Conservation (phyloP, 2,329 filamentous ascomycete species). For the Colletotrichum filicis region DNA sequence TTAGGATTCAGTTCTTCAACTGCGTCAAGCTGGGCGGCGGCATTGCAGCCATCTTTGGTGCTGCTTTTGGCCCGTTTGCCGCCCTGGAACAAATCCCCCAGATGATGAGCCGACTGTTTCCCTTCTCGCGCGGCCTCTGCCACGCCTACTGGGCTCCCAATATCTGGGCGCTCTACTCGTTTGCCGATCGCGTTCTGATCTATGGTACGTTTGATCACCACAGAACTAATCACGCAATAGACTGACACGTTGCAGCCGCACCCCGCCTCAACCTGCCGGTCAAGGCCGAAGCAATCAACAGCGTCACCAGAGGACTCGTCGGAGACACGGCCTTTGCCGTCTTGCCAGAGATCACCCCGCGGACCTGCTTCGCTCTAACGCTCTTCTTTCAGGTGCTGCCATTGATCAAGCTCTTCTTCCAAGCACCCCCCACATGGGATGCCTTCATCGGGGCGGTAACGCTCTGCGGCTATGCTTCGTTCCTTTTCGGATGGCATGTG, state of each 20-base stretch:
- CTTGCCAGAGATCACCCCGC: conserved; percentile 85
- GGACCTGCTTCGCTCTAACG: conserved; percentile 84
- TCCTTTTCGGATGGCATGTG: conserved; percentile 98
- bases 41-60: conserved; percentile 76
- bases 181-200: conserved; percentile 85
- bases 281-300: conserved; percentile 80
- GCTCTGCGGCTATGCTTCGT: conserved; percentile 94
- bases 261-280: conserved; percentile 82
- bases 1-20: conserved; percentile 81
- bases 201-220: conserved; percentile 66
- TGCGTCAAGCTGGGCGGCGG: conserved; percentile 83
- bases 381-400: conserved; percentile 84
- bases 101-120: conserved; percentile 86
- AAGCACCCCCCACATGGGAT: conserved; percentile 78
- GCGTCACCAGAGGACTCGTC: conserved; percentile 91
- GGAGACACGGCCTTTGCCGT: conserved; percentile 96
- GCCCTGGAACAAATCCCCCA: conserved; percentile 86
- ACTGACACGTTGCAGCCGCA: conserved; percentile 70
- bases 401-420: conserved; percentile 82
- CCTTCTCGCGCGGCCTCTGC: conserved; percentile 92
- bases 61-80: conserved; percentile 91
- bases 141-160: conserved; percentile 99
- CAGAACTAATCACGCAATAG: neutral
- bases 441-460: conserved; percentile 90
- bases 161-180: conserved; percentile 96